Evolutionary conservation across 345 rosid species (phyloP), one percentile per base, ranked within the genome.

Genomic region (Ceriops zippeliana): DNA sequence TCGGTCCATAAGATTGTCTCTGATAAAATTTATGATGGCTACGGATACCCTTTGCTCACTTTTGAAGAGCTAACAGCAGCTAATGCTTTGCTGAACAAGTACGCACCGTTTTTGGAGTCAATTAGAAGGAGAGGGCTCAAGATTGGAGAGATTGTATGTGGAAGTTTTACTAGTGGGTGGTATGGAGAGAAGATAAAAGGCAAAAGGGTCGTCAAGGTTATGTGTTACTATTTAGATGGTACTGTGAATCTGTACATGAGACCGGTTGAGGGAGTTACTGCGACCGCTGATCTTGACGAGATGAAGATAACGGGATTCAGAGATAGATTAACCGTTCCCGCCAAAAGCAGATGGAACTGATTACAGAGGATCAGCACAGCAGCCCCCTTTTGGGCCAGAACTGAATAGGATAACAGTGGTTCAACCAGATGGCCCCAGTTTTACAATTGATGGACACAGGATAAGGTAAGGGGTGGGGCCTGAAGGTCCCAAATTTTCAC

Each of bases 351-450:
- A 63, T 6, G 80, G 79, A 16, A 83, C 86, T 7, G 86, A 83
- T 3, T 78, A 67, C 54, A 80, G 86, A 66, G 82, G 38, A 58
- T 80, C 84, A 0, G 6, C 57, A 72, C 78, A 70, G 20, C 62
- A 57, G 42, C 71, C 71, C 0, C 82, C 77, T 1, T 70, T 70
- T 34, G 62, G 59, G 27, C 68, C 67, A 6, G 30, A 30, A 10
- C 38, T 79, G 70, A 80, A 75, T 16, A 61, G 65, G 8, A 73
- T 80, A 65, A 26, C 70, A 5, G 63, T 83, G 27, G 74, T 71
- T 22, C 82, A 80, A n/a, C 84, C 79, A 3, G 64, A 78, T 51
- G 84, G 84, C 27, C 84, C 86, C 11, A 80, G 75, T 59, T 80
- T 80, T 73, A 73, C 62, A 6, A 26, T 80, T 22, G 77, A 80